Conservation (phyloP, 2,329 filamentous ascomycete species). For the Sclerotinia nivalis region DNA sequence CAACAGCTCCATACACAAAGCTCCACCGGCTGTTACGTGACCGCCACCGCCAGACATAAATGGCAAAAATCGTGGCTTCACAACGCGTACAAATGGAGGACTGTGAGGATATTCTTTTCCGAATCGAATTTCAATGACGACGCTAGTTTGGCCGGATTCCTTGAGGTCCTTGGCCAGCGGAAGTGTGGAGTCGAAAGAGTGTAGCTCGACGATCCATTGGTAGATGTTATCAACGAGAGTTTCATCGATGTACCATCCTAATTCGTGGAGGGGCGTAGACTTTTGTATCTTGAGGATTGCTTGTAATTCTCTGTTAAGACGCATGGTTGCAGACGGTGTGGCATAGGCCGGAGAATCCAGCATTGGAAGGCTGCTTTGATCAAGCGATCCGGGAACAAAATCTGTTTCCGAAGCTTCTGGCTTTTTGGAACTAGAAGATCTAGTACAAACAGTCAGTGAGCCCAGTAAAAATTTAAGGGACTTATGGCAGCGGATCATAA, state of each 20-base stretch:
- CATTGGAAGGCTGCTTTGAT: constrained; percentile 61
- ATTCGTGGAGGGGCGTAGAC: constrained; percentile 58
- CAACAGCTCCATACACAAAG: constrained; percentile 80
- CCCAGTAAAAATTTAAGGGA: neutral
- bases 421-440: constrained; percentile 10
- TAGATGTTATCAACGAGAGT: constrained; percentile 61
- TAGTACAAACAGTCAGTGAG: constrained; percentile 8
- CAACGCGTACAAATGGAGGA: constrained; percentile 81
- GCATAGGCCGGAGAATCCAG: constrained; percentile 68
- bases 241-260: constrained; percentile 83
- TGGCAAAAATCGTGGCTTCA: constrained; percentile 75
- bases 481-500: neutral
- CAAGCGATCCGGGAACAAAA: constrained; percentile 68
- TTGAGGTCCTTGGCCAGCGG: constrained; percentile 78
- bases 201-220: constrained; percentile 89
- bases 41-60: constrained; percentile 76
- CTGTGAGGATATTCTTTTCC: constrained; percentile 72
- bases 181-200: constrained; percentile 71
- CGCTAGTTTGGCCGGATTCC: constrained; percentile 57
- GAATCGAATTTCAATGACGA: constrained; percentile 83
- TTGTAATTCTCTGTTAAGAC: constrained; percentile 65
- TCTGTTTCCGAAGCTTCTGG: constrained; percentile 46
- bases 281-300: constrained; percentile 65
- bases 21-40: constrained; percentile 81
- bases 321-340: constrained; percentile 58